Evolutionary conservation across 2,329 filamentous ascomycete species (phyloP), one percentile per base, ranked within the genome.

Genomic region (Corinectria fuckeliana): DNA sequence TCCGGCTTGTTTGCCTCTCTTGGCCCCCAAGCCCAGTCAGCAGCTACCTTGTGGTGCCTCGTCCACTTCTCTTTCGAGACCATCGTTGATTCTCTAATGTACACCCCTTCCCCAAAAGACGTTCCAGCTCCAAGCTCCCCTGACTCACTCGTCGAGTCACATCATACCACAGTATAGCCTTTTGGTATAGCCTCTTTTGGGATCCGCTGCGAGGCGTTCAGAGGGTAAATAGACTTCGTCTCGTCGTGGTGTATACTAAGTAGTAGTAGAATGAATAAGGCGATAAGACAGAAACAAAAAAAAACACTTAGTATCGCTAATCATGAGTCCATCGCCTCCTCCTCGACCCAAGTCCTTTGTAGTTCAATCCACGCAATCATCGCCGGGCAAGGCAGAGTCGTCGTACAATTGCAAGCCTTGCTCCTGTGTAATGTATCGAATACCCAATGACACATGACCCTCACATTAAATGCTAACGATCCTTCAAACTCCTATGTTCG

Each of bases 391-490:
- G 60, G 53, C 47, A 45, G 50, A 60, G 52, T 50, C 41, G 25
- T 56, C 30, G 30, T 45, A 47, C 54, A 50, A 41, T 51, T 54
- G 48, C 58, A 63, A 59, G 57, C 48, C 59, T 57, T 59, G 68
- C 58, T 52, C 50, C 44, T 44, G 61, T 58, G 59, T 54, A 61
- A 59, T 66, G 58, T 61, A 63, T 63, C 47, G 36, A 58, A 50
- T 70, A 69, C 65, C 68, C 68, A 69, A 71, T 60, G 48, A 62
- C 58, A 61, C 59, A 67, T 48, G 61, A 62, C 57, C 47, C 34
- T 58, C 49, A 54, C 62, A 65, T 60, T 60, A 67, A 65, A 68
- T 67, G 64, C 60, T 61, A 56, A 62, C 59, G 42, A 56, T 61
- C 50, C 54, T 61, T 56, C 51, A 39, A 68, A 71, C 68, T 69